phyloP scores from a whole-genome alignment of 2,329 filamentous ascomycete genomes.

The Monosporascus sp. region DNA sequence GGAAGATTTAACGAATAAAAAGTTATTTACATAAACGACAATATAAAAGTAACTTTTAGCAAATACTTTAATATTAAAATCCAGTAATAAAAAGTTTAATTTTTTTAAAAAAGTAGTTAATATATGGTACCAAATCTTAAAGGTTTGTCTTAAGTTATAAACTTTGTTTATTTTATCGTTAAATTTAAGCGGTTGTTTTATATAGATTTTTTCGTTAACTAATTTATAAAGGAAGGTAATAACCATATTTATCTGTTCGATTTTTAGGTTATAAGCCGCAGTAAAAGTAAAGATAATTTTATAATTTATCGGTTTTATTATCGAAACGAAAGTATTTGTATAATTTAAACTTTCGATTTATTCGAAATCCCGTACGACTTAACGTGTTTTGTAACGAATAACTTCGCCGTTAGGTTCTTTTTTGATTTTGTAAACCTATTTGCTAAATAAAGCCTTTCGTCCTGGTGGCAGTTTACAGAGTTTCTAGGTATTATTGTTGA shows the following conservation, averaged over 20 bases:
- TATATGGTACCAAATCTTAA: slow-evolving; percentile 2
- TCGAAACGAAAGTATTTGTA: slow-evolving; percentile 5
- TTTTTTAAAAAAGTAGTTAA: slow-evolving; percentile 1
- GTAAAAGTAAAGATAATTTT: slow-evolving; percentile 4
- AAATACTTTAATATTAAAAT: no score
- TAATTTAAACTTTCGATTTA: not conserved
- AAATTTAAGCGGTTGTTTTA: slow-evolving; percentile 4
- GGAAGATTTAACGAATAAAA: slow-evolving; percentile 1
- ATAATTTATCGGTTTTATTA: not conserved
- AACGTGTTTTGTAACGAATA: not conserved
- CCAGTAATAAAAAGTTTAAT: slow-evolving; percentile 1
- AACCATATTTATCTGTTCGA: slow-evolving; percentile 5
- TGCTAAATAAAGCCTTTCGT: not conserved
- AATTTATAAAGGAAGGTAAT: no score
- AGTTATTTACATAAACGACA: slow-evolving; percentile 3
- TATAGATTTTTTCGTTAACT: not conserved
- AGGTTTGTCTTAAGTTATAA: not conserved
- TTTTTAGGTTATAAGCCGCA: slow-evolving; percentile 2
- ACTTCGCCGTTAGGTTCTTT: not conserved
- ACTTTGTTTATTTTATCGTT: slow-evolving; percentile 4
- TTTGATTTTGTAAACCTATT: not conserved
- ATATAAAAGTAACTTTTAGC: no score
- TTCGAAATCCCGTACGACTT: not conserved
- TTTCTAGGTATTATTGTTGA: slow-evolving; percentile 1
- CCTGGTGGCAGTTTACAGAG: not conserved